Percentiles rank a stretch among this genome's conserved stretches.
phyloP scores from a whole-genome alignment of 2,329 filamentous ascomycete genomes.

The Fusarium praegraminearum region DNA sequence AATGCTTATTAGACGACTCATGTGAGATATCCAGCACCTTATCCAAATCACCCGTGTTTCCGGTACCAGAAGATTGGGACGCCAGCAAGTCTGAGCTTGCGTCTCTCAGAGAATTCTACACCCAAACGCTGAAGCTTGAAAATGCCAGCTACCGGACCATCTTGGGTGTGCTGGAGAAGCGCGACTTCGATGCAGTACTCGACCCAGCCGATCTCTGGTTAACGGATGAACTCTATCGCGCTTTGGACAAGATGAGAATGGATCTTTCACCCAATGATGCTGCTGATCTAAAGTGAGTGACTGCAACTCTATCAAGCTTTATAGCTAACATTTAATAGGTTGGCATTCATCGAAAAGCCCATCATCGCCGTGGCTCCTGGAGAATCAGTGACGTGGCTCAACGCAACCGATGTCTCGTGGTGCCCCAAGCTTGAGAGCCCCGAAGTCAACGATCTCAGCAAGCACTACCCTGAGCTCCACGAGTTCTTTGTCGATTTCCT shows the following conservation, averaged over 20 bases:
- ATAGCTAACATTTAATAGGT: slow-evolving; percentile 6
- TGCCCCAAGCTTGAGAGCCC: slow-evolving; percentile 34
- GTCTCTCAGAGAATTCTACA: slow-evolving; percentile 42
- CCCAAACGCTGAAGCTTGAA: slow-evolving; percentile 34
- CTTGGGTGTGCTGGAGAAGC: slow-evolving; percentile 35
- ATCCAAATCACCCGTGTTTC: slow-evolving; percentile 42
- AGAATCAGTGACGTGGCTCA: slow-evolving; percentile 35
- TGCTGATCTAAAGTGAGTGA: slow-evolving; percentile 34
- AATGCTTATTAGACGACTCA: slow-evolving; percentile 40
- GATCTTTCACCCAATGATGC: slow-evolving; percentile 29
- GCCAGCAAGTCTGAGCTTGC: slow-evolving; percentile 41
- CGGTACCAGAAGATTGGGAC: slow-evolving; percentile 39
- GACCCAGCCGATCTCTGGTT: slow-evolving; percentile 39
- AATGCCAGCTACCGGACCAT: slow-evolving; percentile 34
- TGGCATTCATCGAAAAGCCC: slow-evolving; percentile 13
- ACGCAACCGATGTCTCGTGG: slow-evolving; percentile 35
- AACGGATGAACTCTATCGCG: slow-evolving; percentile 34
- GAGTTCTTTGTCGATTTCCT: slow-evolving; percentile 42
- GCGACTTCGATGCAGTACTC: slow-evolving; percentile 34
- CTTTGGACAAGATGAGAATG: slow-evolving; percentile 36
- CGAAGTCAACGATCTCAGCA: slow-evolving; percentile 39
- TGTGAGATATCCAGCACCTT: slow-evolving; percentile 41
- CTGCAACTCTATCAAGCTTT: rapidly evolving
- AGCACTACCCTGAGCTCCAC: slow-evolving; percentile 38
- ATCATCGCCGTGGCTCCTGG: slow-evolving; percentile 35